These are phyloP conservation scores for Phaseolus coccineus DNA, from an alignment of 331 rosid species.

Conservation along the genomic window DNA sequence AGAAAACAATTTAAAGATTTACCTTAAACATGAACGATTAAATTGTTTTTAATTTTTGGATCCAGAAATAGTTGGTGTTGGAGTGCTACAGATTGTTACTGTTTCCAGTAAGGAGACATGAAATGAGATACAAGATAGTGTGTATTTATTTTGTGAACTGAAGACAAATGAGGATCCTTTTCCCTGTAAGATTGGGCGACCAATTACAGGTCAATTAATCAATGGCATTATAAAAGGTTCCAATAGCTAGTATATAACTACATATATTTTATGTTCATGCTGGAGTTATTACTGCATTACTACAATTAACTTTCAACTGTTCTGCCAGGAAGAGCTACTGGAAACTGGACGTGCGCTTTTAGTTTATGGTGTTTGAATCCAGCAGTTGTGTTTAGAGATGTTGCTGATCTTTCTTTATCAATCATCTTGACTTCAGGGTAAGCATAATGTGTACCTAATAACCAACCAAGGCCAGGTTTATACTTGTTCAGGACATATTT, in stretches of 20 bases:
- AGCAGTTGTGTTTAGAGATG: slow-evolving; percentile 91
- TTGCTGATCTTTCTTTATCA: slow-evolving; percentile 84
- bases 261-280: slow-evolving; percentile 24
- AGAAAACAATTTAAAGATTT: not conserved
- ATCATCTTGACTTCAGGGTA: slow-evolving; percentile 95
- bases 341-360: slow-evolving; percentile 77
- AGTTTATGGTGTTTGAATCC: slow-evolving; percentile 99
- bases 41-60: slow-evolving; percentile 19
- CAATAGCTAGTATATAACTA: not conserved
- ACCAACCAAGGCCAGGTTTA: slow-evolving; percentile 33
- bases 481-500: slow-evolving; percentile 21
- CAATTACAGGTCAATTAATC: slow-evolving; percentile 29
- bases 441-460: slow-evolving; percentile 37
- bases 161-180: not conserved
- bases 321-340: slow-evolving; percentile 68
- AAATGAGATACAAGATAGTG: slow-evolving; percentile 27
- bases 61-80: slow-evolving; percentile 7
- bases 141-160: slow-evolving; percentile 23
- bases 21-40: slow-evolving; percentile 28
- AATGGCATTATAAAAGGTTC: not conserved
- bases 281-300: slow-evolving; percentile 28
- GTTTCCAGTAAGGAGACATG: not conserved
- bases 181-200: slow-evolving; percentile 25
- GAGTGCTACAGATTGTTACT: not conserved
- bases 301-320: slow-evolving; percentile 33